A percentile compares a stretch with the other conserved stretches of the same genome.
These are phyloP conservation scores for Exophiala dermatitidis DNA, from an alignment of 2,329 filamentous ascomycete genomes.

Conservation along the genomic window DNA sequence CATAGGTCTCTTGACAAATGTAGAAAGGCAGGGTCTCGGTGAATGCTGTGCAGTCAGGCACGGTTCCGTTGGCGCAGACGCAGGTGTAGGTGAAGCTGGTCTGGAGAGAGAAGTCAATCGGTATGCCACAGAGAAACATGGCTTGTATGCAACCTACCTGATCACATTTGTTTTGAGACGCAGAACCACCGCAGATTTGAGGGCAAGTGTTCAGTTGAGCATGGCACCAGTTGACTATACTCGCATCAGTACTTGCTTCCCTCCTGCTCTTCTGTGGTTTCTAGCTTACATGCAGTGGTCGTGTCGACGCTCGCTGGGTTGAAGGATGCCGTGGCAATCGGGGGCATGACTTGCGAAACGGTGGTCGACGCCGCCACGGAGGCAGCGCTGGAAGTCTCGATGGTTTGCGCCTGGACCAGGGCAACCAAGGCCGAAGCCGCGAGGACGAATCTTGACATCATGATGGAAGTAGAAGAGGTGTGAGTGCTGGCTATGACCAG, in stretches of 20 bases:
- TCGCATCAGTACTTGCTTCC: slow-evolving; percentile 1
- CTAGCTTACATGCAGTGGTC: slow-evolving; percentile 22
- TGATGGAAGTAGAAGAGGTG: slow-evolving; percentile 17
- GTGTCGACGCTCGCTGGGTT: slow-evolving; percentile 17
- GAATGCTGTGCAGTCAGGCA: slow-evolving; percentile 51
- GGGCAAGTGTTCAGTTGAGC: slow-evolving; percentile 55
- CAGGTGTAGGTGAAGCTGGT: slow-evolving; percentile 49
- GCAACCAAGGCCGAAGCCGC: slow-evolving; percentile 19
- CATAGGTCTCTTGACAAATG: slow-evolving; percentile 50
- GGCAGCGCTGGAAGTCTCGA: slow-evolving; percentile 23
- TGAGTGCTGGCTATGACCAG: slow-evolving; percentile 10
- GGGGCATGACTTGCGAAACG: slow-evolving; percentile 26
- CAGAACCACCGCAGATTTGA: slow-evolving; percentile 49
- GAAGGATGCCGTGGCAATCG: slow-evolving; percentile 22
- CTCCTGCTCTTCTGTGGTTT: background rate
- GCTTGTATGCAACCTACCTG: slow-evolving; percentile 40
- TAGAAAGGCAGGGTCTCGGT: slow-evolving; percentile 53
- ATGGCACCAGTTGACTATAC: slow-evolving; percentile 49
- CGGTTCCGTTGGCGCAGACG: slow-evolving; percentile 49
- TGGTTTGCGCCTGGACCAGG: slow-evolving; percentile 19
- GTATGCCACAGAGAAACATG: background rate
- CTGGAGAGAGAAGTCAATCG: slow-evolving; percentile 31
- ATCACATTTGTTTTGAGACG: slow-evolving; percentile 49
- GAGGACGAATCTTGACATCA: slow-evolving; percentile 23
- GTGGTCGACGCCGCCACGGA: slow-evolving; percentile 26